Evolutionary conservation across 2,329 filamentous ascomycete species (phyloP).

Genomic region (Didymella exigua): DNA sequence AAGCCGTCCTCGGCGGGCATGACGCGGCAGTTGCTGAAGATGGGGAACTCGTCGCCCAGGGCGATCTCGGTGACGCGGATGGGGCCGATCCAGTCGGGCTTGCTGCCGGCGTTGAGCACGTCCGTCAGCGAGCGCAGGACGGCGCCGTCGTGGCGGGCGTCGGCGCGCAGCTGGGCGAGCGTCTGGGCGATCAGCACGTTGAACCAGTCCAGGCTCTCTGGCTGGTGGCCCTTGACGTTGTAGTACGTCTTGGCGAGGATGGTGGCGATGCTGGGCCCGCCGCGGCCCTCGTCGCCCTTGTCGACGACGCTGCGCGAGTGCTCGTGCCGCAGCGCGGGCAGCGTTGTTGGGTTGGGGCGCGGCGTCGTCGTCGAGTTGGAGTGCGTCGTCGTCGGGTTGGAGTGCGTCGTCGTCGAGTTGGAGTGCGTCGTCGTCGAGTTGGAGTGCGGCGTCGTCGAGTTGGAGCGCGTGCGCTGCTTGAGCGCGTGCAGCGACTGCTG

Average conservation of each 20-base stretch:
- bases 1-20: slow-evolving; percentile 86
- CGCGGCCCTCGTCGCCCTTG: slow-evolving; percentile 32
- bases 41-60: slow-evolving; percentile 95
- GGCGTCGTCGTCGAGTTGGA: slow-evolving; percentile 47
- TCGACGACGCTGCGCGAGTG: slow-evolving; percentile 55
- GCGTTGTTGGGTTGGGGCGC: slow-evolving; percentile 39
- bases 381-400: slow-evolving; percentile 43
- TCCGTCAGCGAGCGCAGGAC: slow-evolving; percentile 85
- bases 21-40: slow-evolving; percentile 96
- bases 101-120: slow-evolving; percentile 81
- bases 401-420: slow-evolving; percentile 42
- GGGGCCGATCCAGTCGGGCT: slow-evolving; percentile 90
- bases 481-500: slow-evolving; percentile 40
- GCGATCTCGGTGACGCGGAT: slow-evolving; percentile 94
- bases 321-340: slow-evolving; percentile 44
- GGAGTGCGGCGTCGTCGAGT: slow-evolving; percentile 45
- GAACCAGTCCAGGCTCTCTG: slow-evolving; percentile 97
- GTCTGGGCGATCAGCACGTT: slow-evolving; percentile 97
- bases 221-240: slow-evolving; percentile 92
- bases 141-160: slow-evolving; percentile 88
- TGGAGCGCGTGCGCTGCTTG: slow-evolving; percentile 42
- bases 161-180: slow-evolving; percentile 90
- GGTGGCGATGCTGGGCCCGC: slow-evolving; percentile 86
- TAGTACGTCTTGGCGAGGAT: slow-evolving; percentile 98
- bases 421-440: slow-evolving; percentile 45